Evolutionary conservation across 768 basidiomycete genomes (phyloP).

Genomic region (Mycena rebaudengoi): DNA sequence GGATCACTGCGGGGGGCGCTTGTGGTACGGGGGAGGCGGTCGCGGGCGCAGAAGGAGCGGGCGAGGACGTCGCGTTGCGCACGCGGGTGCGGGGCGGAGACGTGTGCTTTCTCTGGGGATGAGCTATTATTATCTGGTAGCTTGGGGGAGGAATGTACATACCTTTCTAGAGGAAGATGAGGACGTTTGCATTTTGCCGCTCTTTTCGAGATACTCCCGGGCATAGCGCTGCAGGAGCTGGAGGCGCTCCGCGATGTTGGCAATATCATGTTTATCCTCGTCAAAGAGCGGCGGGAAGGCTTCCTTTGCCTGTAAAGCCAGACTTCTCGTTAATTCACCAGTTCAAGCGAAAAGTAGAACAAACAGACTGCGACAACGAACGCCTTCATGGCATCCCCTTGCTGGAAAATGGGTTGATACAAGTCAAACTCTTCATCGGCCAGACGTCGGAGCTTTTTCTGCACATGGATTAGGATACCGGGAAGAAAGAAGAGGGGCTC

Average conservation of each 20-base stretch:
- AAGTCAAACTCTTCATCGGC: conserved; percentile 6
- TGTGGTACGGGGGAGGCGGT: not conserved
- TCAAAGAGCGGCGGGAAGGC: conserved; percentile 6
- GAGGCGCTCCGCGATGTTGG: conserved; percentile 6
- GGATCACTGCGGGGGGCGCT: too few species aligned
- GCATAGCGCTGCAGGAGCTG: not conserved
- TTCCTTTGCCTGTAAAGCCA: not conserved
- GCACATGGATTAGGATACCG: not conserved
- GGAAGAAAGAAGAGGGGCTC: too few species aligned
- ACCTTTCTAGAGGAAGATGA: not conserved
- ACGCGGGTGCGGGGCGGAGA: not conserved
- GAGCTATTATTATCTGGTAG: not conserved
- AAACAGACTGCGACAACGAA: not conserved
- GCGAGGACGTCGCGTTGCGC: not conserved
- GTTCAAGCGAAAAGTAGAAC: not conserved
- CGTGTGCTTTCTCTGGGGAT: not conserved
- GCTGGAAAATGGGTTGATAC: conserved; percentile 1
- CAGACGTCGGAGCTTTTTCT: not conserved
- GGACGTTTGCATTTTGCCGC: conserved; percentile 8
- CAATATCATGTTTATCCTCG: not conserved
- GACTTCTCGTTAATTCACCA: too few species aligned
- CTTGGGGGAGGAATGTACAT: not conserved
- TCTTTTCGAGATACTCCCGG: conserved; percentile 3
- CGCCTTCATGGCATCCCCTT: not conserved
- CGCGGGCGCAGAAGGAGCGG: not conserved